Evolutionary conservation across 129 eudicot genomes (phyloP).

Genomic region (Tagetes erecta): DNA sequence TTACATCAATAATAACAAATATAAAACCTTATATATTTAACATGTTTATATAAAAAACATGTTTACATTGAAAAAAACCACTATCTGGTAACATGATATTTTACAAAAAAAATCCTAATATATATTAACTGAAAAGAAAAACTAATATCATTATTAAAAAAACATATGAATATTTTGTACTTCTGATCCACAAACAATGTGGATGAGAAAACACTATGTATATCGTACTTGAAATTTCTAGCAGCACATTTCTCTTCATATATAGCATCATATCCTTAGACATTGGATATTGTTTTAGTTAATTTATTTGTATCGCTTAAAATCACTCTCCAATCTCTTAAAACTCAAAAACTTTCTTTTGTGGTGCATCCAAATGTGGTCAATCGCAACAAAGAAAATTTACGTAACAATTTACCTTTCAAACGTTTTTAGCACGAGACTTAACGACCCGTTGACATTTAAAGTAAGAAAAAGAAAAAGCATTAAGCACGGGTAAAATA

Average conservation of each 20-base stretch:
- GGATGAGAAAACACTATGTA: background rate
- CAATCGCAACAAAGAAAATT: background rate
- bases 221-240: background rate
- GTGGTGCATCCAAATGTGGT: no score
- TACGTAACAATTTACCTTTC: background rate
- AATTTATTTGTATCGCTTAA: no score
- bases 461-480: conserved; percentile 12
- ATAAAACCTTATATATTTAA: background rate
- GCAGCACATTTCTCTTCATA: no score
- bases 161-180: background rate
- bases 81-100: no score
- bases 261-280: no score
- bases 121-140: background rate
- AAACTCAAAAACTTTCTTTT: no score
- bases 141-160: background rate
- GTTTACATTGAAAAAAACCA: no score
- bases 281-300: no score
- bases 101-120: no score
- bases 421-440: conserved; percentile 34
- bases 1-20: background rate
- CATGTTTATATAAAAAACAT: no score
- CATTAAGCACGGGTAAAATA: conserved; percentile 25
- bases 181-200: background rate
- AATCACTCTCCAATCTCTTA: no score
- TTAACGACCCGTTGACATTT: conserved; percentile 40